Base-by-base conservation (phyloP, 148 eudicot species). In the Camellia sinensis region DNA sequence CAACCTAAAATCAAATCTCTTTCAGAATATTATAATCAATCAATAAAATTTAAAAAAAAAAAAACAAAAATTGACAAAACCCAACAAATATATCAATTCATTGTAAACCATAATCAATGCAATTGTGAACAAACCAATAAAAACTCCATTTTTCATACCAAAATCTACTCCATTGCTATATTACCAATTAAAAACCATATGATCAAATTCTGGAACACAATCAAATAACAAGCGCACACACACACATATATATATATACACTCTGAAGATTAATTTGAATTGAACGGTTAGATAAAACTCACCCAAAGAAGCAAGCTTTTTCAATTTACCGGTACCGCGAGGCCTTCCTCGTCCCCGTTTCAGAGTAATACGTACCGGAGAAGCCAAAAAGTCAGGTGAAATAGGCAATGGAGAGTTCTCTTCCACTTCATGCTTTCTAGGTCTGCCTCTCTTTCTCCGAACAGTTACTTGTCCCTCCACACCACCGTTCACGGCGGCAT, bases 321-420 rank as follows among this genome's bases (percentile, higher is more conserved):
- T 71, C 45, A 64, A 14, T 77, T 48, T 77, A 3, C 61, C 29
- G 22, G 79, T 8, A 19, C 79, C 71, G 0, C 69, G 79, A 13
- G 79, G 79, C 45, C 79, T 57, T 11, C 79, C 79, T 18, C 79
- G 48, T 21, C 60, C 71, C 14, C 79, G 8, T 50, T 65, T 77
- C 19, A 37, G 71, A 7, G 0, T 54, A 8, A 50, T 8, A 12
- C 6, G 50, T 48, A 43, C 14, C 9, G 40, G 29, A 15, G 79
- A 6, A 62, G 59, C 7, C 60, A 17, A 46, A 46, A 15, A 7
- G 18, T 63, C 71, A 17, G 4, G 22, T 14, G 43, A 46, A 17
- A 50, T 4, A 22, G 54, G 12, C 56, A 70, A 50, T 18, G 9
- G 4, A 1, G 6, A 18, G 15, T 21, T 19, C 17, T 50, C 14